Percentiles rank a stretch among this genome's conserved stretches.
Evolutionary conservation across 2,329 filamentous ascomycete genomes (phyloP).

Genomic region (Aspergillus aculeatinus): DNA sequence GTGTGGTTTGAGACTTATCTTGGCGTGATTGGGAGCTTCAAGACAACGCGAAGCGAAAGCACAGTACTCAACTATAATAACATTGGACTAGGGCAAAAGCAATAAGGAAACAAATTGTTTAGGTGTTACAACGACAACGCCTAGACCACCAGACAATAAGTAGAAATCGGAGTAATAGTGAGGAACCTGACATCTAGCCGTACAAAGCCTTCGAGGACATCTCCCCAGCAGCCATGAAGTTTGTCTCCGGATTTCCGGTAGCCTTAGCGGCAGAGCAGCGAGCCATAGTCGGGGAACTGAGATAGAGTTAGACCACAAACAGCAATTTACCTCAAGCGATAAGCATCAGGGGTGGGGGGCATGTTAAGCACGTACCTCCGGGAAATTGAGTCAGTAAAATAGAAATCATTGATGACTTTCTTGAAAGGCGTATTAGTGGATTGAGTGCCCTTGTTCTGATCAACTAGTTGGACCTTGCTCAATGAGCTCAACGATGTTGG

Average conservation of each 20-base stretch:
- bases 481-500: conserved; percentile 69
- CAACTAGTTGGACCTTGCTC: conserved; percentile 91
- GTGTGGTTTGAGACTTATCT: conserved; percentile 24
- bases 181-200: conserved; percentile 31
- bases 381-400: conserved; percentile 95
- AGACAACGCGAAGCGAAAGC: conserved; percentile 22
- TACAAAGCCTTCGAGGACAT: conserved; percentile 43
- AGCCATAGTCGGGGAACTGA: conserved; percentile 94
- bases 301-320: conserved; percentile 15
- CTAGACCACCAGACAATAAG: conserved; percentile 31
- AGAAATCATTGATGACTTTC: conserved; percentile 92
- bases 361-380: conserved; percentile 67
- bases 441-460: conserved; percentile 89
- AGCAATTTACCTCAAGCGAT: background rate
- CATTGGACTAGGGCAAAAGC: conserved; percentile 10
- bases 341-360: background rate
- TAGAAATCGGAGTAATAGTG: conserved; percentile 16
- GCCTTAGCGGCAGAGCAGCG: conserved; percentile 93
- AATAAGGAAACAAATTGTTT: conserved; percentile 27
- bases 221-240: conserved; percentile 72
- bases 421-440: conserved; percentile 71
- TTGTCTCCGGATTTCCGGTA: conserved; percentile 72
- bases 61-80: conserved; percentile 17
- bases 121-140: conserved; percentile 40
- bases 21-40: conserved; percentile 24